phyloP scores from a whole-genome alignment of 441 rosid genomes.

The Adansonia grandidieri region DNA sequence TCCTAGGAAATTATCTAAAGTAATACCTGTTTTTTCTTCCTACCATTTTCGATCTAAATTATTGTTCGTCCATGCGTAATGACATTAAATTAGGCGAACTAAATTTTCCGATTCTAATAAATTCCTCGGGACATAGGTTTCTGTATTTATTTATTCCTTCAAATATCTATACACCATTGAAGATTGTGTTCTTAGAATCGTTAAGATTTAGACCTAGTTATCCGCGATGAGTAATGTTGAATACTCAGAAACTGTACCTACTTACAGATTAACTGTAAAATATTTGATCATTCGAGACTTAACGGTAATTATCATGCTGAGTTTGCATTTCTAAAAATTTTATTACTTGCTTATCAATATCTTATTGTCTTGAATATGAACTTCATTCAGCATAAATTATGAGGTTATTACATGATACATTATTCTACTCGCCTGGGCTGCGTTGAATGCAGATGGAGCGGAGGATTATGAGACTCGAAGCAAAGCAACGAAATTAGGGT shows the following conservation, averaged over 20 bases:
- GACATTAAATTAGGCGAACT: background rate
- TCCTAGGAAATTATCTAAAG: background rate
- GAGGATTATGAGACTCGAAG: conserved; percentile 43
- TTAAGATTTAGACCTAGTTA: background rate
- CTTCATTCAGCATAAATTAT: background rate
- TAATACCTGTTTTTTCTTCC: background rate
- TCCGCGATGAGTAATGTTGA: background rate
- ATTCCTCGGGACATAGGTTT: background rate
- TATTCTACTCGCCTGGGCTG: background rate
- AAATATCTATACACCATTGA: background rate
- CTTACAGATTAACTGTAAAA: background rate
- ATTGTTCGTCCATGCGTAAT: background rate
- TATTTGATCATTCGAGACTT: background rate
- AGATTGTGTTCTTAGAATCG: conserved; percentile 12
- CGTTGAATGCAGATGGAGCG: conserved; percentile 42
- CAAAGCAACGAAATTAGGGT: conserved; percentile 28
- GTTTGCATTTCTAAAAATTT: background rate
- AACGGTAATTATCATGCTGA: background rate
- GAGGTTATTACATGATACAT: background rate
- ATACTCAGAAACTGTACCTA: background rate
- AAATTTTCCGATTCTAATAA: conserved; percentile 1
- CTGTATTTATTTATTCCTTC: background rate
- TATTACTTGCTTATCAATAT: background rate
- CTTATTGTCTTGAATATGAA: conserved; percentile 13
- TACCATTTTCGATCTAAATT: background rate